A percentile compares a stretch with the other conserved stretches of the same genome.
These are phyloP conservation scores for Diaporthe sp. DNA, from an alignment of 2,329 filamentous ascomycete genomes.

Conservation along the genomic window DNA sequence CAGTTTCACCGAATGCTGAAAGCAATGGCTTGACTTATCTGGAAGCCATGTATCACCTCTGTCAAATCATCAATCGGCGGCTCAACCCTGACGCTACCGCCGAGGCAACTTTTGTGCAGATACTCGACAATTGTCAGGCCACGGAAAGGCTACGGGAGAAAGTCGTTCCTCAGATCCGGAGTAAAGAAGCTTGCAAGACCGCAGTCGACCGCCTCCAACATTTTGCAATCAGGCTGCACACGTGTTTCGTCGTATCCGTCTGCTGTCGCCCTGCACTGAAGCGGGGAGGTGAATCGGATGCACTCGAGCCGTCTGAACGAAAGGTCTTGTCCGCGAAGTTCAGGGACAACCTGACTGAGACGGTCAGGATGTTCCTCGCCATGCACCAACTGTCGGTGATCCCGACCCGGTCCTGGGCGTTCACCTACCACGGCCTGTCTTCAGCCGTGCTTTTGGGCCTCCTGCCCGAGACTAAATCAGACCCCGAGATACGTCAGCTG, in stretches of 20 bases:
- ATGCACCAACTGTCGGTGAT: constrained; percentile 77
- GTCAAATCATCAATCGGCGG: constrained; percentile 67
- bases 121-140: constrained; percentile 66
- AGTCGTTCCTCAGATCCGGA: constrained; percentile 63
- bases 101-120: constrained; percentile 62
- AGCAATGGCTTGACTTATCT: constrained; percentile 67
- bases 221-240: constrained; percentile 73
- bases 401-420: constrained; percentile 74
- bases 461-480: constrained; percentile 70
- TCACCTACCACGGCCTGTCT: constrained; percentile 74
- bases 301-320: constrained; percentile 62
- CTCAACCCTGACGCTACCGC: constrained; percentile 65
- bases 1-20: constrained; percentile 53
- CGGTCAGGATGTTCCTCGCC: constrained; percentile 74
- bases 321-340: constrained; percentile 66
- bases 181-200: constrained; percentile 72
- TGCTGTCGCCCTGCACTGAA: constrained; percentile 72
- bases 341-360: constrained; percentile 71
- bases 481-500: constrained; percentile 71
- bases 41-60: constrained; percentile 74
- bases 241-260: constrained; percentile 73
- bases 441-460: constrained; percentile 73
- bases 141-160: constrained; percentile 62
- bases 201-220: constrained; percentile 72
- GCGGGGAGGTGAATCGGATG: constrained; percentile 57